Conservation (phyloP, 1,139 yeast species). For the Suhomyces chickasaworum region DNA sequence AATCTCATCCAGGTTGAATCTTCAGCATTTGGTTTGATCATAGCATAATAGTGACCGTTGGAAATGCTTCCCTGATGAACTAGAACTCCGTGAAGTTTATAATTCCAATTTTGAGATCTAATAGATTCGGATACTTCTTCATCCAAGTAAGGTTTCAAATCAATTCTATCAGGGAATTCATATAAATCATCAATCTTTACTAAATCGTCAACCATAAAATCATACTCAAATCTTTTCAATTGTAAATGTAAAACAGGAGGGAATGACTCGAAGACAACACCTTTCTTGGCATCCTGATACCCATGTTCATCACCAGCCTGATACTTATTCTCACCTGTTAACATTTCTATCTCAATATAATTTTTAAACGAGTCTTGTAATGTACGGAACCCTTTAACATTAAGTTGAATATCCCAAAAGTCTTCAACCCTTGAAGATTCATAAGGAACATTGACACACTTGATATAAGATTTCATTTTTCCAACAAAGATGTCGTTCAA, state of each 20-base stretch:
- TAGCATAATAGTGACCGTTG: conserved; percentile 94
- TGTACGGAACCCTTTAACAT: conserved; percentile 80
- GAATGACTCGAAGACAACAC: conserved; percentile 86
- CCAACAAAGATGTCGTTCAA: conserved; percentile 89
- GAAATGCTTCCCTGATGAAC: conserved; percentile 96
- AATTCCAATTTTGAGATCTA: conserved; percentile 65
- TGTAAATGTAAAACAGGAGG: conserved; percentile 95
- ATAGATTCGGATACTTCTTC: conserved; percentile 49
- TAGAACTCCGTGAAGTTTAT: conserved; percentile 86
- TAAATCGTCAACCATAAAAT: conserved; percentile 84
- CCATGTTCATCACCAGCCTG: conserved; percentile 87
- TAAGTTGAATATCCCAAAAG: conserved; percentile 96
- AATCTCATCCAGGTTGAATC: conserved; percentile 83
- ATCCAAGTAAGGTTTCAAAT: conserved; percentile 77
- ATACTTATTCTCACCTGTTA: conserved; percentile 94
- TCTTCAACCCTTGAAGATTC: conserved; percentile 93
- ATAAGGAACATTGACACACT: conserved; percentile 92
- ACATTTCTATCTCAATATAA: conserved; percentile 83
- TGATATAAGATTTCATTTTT: conserved; percentile 91
- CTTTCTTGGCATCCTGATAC: conserved; percentile 94
- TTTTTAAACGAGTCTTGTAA: conserved; percentile 78
- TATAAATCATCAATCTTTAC: conserved; percentile 91
- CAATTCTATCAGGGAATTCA: conserved; percentile 85
- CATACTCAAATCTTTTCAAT: conserved; percentile 91
- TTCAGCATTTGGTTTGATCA: conserved; percentile 73